Evolutionary conservation across 306 rosid genomes (phyloP).

Genomic region (Alnus rubra): DNA sequence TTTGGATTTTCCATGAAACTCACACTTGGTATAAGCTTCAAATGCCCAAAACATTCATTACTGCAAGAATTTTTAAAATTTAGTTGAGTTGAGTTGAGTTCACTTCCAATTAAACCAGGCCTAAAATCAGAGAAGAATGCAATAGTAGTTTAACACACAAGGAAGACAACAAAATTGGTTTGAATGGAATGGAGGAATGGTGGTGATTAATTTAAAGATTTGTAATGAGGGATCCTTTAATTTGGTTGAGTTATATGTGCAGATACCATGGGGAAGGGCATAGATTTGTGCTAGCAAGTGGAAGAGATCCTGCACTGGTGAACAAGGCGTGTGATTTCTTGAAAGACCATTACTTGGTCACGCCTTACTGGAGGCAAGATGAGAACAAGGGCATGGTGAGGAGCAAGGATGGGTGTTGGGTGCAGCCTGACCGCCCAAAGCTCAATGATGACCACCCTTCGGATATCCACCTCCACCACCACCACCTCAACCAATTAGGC

Average conservation of each 20-base stretch:
- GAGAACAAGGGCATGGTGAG: constrained; percentile 82
- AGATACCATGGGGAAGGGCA: constrained; percentile 79
- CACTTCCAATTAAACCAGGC: no score
- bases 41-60: no score
- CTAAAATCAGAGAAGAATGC: no score
- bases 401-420: constrained; percentile 74
- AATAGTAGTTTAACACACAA: no score
- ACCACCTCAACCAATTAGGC: constrained; percentile 50
- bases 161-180: no score
- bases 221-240: no score
- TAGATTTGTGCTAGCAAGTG: constrained; percentile 68
- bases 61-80: no score
- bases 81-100: no score
- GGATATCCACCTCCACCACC: constrained; percentile 56
- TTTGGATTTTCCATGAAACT: no score
- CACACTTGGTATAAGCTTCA: no score
- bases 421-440: constrained; percentile 71
- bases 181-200: no score
- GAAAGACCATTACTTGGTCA: constrained; percentile 79
- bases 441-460: constrained; percentile 59
- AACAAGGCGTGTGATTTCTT: constrained; percentile 77
- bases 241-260: not conserved
- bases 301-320: constrained; percentile 87
- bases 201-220: no score
- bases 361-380: constrained; percentile 80